Base-by-base conservation (phyloP, 2,329 filamentous ascomycete species). In the Fusarium lyarnte region DNA sequence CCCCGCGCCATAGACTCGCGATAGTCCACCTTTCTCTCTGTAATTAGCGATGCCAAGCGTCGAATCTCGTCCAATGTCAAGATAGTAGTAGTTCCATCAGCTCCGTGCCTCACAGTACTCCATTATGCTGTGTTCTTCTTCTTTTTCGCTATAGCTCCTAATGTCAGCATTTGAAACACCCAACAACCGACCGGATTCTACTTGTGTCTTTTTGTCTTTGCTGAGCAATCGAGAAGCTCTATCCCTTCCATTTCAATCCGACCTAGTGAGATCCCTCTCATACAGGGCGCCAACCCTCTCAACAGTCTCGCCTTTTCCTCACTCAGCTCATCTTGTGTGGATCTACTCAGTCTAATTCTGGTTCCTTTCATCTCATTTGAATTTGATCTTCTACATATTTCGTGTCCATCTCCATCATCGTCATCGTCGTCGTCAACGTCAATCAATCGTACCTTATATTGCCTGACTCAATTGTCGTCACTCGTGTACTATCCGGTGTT, bases 211-310 rank as follows among this genome's bases (percentile, higher is more conserved):
- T n/a, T n/a, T 67, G 35, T 41, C 42, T 27, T 27, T 45, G 25
- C 38, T 46, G 33, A 46, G 21, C 21, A 23, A 39, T 35, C 25
- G 29, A 12, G 46, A 63, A 65, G 43, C 70, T 53, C 51, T 67
- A 42, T 69, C 70, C 58, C 41, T 52, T 68, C 57, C 66, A 74
- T 67, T 74, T 58, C 62, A 65, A 55, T 46, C 38, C 38, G 70
- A 60, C 49, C 47, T 58, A 55, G 39, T 62, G 46, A 42, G 27
- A 53, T 52, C n/a, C 55, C 57, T 66, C 52, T 41, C 53, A 47
- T 41, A 61, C 67, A 66, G 60, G 46, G 38, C 60, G 43, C 54
- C 52, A 59, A 42, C 64, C 54, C 64, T 66, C 38, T 51, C 38
- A 65, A 19, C 27, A 58, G 38, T 43, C 42, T 49, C 57, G 41